Evolutionary conservation across 2,329 filamentous ascomycete genomes (phyloP), one percentile per base, ranked within the genome.

Genomic region (Fusarium sublunatum): DNA sequence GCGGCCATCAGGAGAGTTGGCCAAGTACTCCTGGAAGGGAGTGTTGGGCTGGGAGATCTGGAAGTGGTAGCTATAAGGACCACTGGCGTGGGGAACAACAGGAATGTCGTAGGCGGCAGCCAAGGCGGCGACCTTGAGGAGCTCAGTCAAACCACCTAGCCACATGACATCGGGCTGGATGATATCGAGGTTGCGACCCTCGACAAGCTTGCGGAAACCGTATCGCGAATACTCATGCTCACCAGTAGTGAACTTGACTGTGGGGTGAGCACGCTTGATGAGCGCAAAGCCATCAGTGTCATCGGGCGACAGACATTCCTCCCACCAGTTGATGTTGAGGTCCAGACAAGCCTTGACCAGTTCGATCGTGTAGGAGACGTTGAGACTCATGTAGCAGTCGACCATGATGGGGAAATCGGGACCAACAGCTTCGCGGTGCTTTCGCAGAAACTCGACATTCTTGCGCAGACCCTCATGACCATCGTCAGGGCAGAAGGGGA

Each of bases 121-220:
- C 86, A 96, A 90, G 50, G 93, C 90, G 13, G 92, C 86, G 48
- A 97, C 90, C 78, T 92, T 95, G 66, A 97, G 87, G 55, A 97
- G 84, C 78, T 97, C 93, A 1, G 93, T 97, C 83, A 97, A 77
- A 61, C 93, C 93, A 62, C 93, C 93, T 12, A 97, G 88, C 93
- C 93, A 97, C 93, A 97, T 97, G 64, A 97, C 93, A 73, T 97
- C 93, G 12, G 93, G 93, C 79, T 97, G 93, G 71, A 97, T 88
- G 69, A 97, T 96, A 75, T 97, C 93, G 58, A 97, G 82, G 77
- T 96, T 96, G 67, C 93, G 91, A 53, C 90, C 90, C 78, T 97
- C 92, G 63, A 97, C 89, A 39, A 97, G 86, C 81, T 97, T 96
- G 68, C 94, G 91, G 86, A 97, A 97, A 28, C 93, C 93, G 74